Evolutionary conservation across 306 rosid species (phyloP), one percentile per base, ranked within the genome.

Genomic region (Lablab purpureus): DNA sequence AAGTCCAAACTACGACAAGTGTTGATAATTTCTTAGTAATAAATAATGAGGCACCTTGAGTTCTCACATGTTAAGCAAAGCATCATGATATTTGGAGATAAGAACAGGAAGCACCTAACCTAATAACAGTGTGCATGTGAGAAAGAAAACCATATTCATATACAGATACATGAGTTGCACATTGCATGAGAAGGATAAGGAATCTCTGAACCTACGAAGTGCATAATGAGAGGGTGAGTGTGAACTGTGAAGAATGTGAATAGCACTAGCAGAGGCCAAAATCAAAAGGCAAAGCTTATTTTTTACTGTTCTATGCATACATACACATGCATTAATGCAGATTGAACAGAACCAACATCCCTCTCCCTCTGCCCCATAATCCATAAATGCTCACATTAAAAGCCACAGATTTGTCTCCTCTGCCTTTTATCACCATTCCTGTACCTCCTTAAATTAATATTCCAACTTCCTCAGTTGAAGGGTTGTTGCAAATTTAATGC

Each of bases 311-410:
- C 73, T 77, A 87, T 56, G 49, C 86, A 37, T 7, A 37, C 41
- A 37, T 37, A 37, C 9, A 37, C 36, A 32, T 32, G 6, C 36
- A 83, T 89, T 77, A 88, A 88, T 91, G 97, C 85, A 59, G 87
- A 85, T 87, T 82, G 86, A 88, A 89, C 92, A 89, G 82, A 90
- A 85, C 93, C 88, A 92, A 90, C 93, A 90, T 89, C 85, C 85
- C 77, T 85, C 84, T 54, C 81, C 78, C 84, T 79, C 88, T 65
- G 76, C 85, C 78, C 88, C 85, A 87, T 85, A 81, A 69, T 67
- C 85, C 85, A 83, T 83, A 77, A 90, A 86, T 92, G 90, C 87
- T 0, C 50, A 10, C 49, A 43, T 43, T 43, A 43, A 43, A 40
- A 43, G 15, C 85, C 71, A 86, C 85, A 84, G 86, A 85, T 85